phyloP scores from a whole-genome alignment of 345 rosid species.

The Jatropha curcas region DNA sequence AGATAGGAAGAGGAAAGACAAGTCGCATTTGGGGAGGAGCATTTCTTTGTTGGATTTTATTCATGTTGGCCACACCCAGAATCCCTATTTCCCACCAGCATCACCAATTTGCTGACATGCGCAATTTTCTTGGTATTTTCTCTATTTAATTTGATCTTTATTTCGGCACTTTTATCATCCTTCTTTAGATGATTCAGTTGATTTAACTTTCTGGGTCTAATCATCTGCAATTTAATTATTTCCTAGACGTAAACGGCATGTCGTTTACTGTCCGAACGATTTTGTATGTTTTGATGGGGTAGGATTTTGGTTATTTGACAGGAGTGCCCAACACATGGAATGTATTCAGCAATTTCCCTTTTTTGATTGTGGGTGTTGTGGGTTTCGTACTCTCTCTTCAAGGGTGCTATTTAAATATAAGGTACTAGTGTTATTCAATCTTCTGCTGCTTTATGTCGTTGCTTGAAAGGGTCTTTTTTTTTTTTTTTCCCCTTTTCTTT shows the following conservation, averaged over 20 bases:
- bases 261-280: neutral
- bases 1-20: conserved; percentile 41
- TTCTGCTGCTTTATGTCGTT: neutral
- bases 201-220: conserved; percentile 22
- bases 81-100: conserved; percentile 49
- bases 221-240: neutral
- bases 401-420: conserved; percentile 62
- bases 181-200: neutral
- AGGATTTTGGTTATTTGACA: conserved; percentile 16
- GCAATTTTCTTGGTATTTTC: conserved; percentile 70
- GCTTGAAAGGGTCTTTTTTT: too few species aligned
- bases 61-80: conserved; percentile 71
- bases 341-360: conserved; percentile 83
- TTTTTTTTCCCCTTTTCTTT: conserved; percentile 9
- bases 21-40: conserved; percentile 49
- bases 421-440: conserved; percentile 32
- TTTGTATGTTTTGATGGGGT: neutral
- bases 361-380: conserved; percentile 73
- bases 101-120: conserved; percentile 72
- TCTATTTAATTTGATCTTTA: neutral
- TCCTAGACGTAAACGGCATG: neutral
- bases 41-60: conserved; percentile 53
- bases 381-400: conserved; percentile 71
- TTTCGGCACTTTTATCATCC: too few species aligned
- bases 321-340: conserved; percentile 90